A percentile compares a stretch with the other conserved stretches of the same genome.
Conservation (phyloP, 75 land plant genomes). For the Picea sitchensis region DNA sequence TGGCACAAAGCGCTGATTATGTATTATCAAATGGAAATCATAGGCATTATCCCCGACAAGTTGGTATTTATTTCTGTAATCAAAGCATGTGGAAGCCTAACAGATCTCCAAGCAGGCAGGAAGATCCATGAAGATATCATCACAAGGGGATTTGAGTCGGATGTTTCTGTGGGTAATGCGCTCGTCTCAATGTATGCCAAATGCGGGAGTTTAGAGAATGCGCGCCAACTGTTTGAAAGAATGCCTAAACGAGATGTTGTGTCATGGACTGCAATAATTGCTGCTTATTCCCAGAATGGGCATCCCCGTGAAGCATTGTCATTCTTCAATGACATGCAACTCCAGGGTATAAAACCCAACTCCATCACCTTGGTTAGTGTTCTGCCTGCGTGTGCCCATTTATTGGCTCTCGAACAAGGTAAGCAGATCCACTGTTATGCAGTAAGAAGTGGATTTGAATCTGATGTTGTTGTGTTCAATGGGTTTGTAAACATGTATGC, state of each 20-base stretch:
- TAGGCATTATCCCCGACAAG: too few species aligned
- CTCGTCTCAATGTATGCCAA: conserved; percentile 15
- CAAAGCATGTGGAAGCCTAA: too few species aligned
- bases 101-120: not conserved
- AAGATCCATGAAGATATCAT: not conserved
- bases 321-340: conserved; percentile 19
- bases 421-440: conserved; percentile 11
- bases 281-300: conserved; percentile 4
- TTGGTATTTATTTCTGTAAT: too few species aligned
- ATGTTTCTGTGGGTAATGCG: conserved; percentile 9
- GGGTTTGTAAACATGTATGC: conserved; percentile 23
- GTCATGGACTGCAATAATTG: conserved; percentile 18
- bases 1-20: too few species aligned
- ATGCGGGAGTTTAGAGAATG: conserved; percentile 11
- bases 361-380: not conserved
- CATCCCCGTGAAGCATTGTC: conserved; percentile 9
- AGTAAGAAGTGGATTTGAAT: not conserved
- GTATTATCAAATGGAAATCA: too few species aligned
- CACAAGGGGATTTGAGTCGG: not conserved
- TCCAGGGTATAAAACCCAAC: conserved; percentile 7
- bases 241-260: conserved; percentile 12
- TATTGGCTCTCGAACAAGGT: conserved; percentile 12
- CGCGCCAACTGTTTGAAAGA: conserved; percentile 16
- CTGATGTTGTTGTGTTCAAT: conserved; percentile 2
- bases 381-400: conserved; percentile 11